These are phyloP conservation scores for Cyberlindnera euphorbiiphila DNA, from an alignment of 805 yeast species.

Conservation along the genomic window DNA sequence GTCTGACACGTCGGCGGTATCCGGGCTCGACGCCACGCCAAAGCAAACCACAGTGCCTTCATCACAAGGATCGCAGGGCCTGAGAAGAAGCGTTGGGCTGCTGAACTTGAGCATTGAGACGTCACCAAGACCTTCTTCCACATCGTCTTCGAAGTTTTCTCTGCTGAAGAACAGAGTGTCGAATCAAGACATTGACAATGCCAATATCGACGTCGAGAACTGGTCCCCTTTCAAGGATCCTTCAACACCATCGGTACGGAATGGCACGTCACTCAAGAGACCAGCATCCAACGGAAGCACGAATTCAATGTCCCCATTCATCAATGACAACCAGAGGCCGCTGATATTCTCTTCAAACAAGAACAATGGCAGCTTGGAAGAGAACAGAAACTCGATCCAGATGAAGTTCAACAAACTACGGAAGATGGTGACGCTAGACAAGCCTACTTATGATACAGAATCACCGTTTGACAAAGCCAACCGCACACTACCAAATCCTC, in stretches of 20 bases:
- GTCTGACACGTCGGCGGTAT: conserved; percentile 9
- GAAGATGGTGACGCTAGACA: conserved; percentile 27
- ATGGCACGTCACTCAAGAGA: conserved; percentile 23
- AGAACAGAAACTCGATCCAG: conserved; percentile 28
- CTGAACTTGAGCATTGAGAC: conserved; percentile 45
- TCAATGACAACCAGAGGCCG: conserved; percentile 26
- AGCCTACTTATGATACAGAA: conserved; percentile 16
- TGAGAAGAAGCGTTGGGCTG: conserved; percentile 52
- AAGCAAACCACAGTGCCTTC: conserved; percentile 22
- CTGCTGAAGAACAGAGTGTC: conserved; percentile 21
- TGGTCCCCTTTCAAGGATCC: conserved; percentile 31
- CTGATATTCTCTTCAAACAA: conserved; percentile 19
- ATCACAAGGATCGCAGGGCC: conserved; percentile 30
- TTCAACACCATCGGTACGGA: conserved; percentile 22
- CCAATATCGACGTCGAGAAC: conserved; percentile 27
- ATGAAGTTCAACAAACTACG: conserved; percentile 28
- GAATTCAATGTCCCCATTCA: conserved; percentile 27
- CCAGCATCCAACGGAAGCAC: conserved; percentile 28
- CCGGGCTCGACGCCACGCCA: conserved; percentile 24
- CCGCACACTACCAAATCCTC: conserved; percentile 28
- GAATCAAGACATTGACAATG: conserved; percentile 18
- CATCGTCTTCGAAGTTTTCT: conserved; percentile 24
- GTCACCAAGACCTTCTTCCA: conserved; percentile 23
- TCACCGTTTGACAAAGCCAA: conserved; percentile 24
- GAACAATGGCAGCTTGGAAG: conserved; percentile 24